Evolutionary conservation across 1,139 yeast species (phyloP), one percentile per base, ranked within the genome.

Genomic region (Kodamaea suecica): DNA sequence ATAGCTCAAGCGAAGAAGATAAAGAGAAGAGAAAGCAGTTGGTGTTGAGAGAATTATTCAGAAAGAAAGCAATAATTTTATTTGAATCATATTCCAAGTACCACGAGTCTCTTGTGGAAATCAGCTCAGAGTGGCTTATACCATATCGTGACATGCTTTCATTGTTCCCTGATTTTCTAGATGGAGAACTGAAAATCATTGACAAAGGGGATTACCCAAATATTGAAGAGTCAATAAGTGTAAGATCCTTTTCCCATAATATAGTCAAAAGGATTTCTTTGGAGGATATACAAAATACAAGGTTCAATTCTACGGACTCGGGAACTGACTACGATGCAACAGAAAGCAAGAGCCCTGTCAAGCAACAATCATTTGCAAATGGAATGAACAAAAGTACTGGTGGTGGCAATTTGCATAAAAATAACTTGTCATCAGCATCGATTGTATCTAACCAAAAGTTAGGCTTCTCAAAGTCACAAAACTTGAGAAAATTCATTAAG

Each of bases 41-140:
- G 33, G 45, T 50, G 15, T 43, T 66, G 19, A 45, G 76, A 19
- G 61, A 62, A 17, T 49, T 69, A 16, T 55, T 61, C 41, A 59
- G 53, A 29, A 51, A 52, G 17, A 66, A 62, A 35, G 69, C 66
- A 1, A 38, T 50, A 1, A 41, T 63, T 2, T 45, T 65, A 13
- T 70, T 70, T 43, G 66, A 62, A 31, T 44, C 55, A 13, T 66
- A 63, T 41, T 45, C 55, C 2, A 62, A 58, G 38, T 70, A 57
- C 42, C 71, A 66, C 36, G 73, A 68, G 41, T 45, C 74, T 0
- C 49, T 70, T 30, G 70, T 66, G 2, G 72, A 58, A 3, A 63
- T 68, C 20, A 58, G 70, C 8, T 65, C 67, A 3, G 72, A 66
- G 28, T 70, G 76, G 76, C 35, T 69, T 10, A 48, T 68, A 2